A percentile compares a stretch with the other conserved stretches of the same genome.
phyloP scores from a whole-genome alignment of 352 stramenopile genomes.

The Aphanomyces euteiches region DNA sequence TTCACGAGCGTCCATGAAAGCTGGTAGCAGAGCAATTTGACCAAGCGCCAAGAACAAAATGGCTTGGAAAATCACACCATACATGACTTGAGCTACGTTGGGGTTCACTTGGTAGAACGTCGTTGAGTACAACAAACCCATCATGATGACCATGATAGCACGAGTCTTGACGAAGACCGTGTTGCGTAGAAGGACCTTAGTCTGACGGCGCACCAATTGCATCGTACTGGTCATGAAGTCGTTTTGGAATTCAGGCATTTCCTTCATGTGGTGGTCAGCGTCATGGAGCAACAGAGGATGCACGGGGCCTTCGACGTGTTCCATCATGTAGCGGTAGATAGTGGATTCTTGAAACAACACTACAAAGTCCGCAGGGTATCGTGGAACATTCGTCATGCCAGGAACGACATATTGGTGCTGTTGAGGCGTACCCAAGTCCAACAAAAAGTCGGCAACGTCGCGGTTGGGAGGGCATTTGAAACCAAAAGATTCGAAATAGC shows the following conservation, averaged over 20 bases:
- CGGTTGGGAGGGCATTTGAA: slow-evolving; percentile 35
- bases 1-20: slow-evolving; percentile 41
- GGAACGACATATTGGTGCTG: slow-evolving; percentile 7
- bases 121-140: slow-evolving; percentile 40
- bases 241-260: background rate
- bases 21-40: slow-evolving; percentile 45
- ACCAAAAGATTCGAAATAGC: slow-evolving; percentile 61
- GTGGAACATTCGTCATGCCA: background rate
- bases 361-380: slow-evolving; percentile 3
- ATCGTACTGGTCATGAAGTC: slow-evolving; percentile 25
- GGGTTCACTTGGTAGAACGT: slow-evolving; percentile 44
- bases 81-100: slow-evolving; percentile 37
- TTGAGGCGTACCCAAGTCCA: slow-evolving; percentile 37
- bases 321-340: slow-evolving; percentile 40
- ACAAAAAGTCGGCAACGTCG: slow-evolving; percentile 79
- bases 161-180: slow-evolving; percentile 40
- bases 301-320: slow-evolving; percentile 35
- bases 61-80: slow-evolving; percentile 69
- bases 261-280: background rate
- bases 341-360: slow-evolving; percentile 35
- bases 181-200: slow-evolving; percentile 49
- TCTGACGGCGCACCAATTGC: slow-evolving; percentile 42
- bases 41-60: slow-evolving; percentile 51
- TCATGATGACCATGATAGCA: slow-evolving; percentile 39
- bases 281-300: background rate